A percentile compares a stretch with the other conserved stretches of the same genome.
phyloP scores from a whole-genome alignment of 2,329 filamentous ascomycete species.

The Calonectria naviculata region DNA sequence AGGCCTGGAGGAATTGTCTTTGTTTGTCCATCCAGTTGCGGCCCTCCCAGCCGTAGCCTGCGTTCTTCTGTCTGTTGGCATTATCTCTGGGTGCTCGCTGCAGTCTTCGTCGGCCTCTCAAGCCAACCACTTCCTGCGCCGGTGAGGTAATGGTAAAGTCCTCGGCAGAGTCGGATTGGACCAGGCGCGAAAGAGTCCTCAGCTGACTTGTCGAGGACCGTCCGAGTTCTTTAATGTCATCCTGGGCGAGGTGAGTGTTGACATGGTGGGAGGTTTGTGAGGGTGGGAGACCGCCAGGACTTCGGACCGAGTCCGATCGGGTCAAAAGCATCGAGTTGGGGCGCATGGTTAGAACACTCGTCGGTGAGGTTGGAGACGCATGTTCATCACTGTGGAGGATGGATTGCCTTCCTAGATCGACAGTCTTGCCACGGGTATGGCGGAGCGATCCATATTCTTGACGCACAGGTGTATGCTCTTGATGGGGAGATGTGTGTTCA shows the following conservation, averaged over 20 bases:
- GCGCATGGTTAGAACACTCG: conserved; percentile 53
- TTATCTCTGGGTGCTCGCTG: conserved; percentile 74
- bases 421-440: conserved; percentile 50
- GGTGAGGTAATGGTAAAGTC: conserved; percentile 84
- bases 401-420: conserved; percentile 69
- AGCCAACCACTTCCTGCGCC: conserved; percentile 86
- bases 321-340: conserved; percentile 73
- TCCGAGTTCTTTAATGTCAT: conserved; percentile 84
- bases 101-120: conserved; percentile 85
- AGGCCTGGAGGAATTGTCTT: conserved; percentile 93
- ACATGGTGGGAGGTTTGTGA: conserved; percentile 43
- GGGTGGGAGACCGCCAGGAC: conserved; percentile 45
- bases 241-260: conserved; percentile 64
- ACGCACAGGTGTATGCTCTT: neutral
- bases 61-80: conserved; percentile 57
- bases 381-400: conserved; percentile 57
- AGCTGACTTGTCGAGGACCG: conserved; percentile 92
- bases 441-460: neutral
- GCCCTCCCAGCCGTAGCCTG: conserved; percentile 78
- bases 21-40: conserved; percentile 99
- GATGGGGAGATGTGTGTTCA: conserved; percentile 51
- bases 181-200: conserved; percentile 85
- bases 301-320: conserved; percentile 64
- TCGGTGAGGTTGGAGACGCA: conserved; percentile 54
- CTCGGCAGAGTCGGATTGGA: conserved; percentile 78